A percentile compares a stretch with the other conserved stretches of the same genome.
phyloP scores from a whole-genome alignment of 352 stramenopile species.

The Globisporangium splendens region DNA sequence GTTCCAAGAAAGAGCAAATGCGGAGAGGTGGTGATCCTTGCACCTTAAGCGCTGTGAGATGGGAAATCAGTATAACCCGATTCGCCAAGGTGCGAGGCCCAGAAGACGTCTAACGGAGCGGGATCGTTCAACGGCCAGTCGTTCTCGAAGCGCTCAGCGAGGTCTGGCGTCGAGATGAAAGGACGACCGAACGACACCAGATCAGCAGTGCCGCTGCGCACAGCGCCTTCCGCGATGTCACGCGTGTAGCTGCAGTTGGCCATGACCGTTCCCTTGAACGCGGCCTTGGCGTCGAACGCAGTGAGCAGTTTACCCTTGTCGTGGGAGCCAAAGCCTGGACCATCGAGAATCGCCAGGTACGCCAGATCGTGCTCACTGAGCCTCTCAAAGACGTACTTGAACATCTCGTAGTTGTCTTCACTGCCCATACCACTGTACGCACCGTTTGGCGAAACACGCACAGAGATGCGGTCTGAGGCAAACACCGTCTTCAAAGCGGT shows the following conservation, averaged over 20 bases:
- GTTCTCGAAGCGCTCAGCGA: slow-evolving; percentile 25
- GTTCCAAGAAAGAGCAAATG: too few species aligned
- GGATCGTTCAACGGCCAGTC: slow-evolving; percentile 20
- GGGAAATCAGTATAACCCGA: slow-evolving; percentile 1
- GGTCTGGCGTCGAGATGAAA: slow-evolving; percentile 43
- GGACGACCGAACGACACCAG: slow-evolving; percentile 22
- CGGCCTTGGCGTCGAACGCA: slow-evolving; percentile 4
- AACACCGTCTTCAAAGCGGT: slow-evolving; percentile 22
- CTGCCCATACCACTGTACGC: slow-evolving; percentile 15
- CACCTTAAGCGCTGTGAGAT: background rate
- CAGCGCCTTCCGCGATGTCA: slow-evolving; percentile 14
- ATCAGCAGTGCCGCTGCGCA: slow-evolving; percentile 16
- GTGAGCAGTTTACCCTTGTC: slow-evolving; percentile 6
- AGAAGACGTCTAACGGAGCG: background rate
- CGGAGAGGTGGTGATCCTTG: too few species aligned
- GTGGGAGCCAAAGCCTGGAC: slow-evolving; percentile 1
- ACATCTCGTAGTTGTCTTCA: slow-evolving; percentile 19
- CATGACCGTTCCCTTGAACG: slow-evolving; percentile 14
- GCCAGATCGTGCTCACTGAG: slow-evolving; percentile 19
- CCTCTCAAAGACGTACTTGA: slow-evolving; percentile 11
- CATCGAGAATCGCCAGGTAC: slow-evolving; percentile 15
- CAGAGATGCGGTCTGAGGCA: slow-evolving; percentile 10
- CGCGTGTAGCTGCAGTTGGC: slow-evolving; percentile 22
- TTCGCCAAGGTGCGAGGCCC: background rate
- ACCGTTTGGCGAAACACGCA: slow-evolving; percentile 15